phyloP scores from a whole-genome alignment of 2,329 filamentous ascomycete species.

The Fusarium falciforme region DNA sequence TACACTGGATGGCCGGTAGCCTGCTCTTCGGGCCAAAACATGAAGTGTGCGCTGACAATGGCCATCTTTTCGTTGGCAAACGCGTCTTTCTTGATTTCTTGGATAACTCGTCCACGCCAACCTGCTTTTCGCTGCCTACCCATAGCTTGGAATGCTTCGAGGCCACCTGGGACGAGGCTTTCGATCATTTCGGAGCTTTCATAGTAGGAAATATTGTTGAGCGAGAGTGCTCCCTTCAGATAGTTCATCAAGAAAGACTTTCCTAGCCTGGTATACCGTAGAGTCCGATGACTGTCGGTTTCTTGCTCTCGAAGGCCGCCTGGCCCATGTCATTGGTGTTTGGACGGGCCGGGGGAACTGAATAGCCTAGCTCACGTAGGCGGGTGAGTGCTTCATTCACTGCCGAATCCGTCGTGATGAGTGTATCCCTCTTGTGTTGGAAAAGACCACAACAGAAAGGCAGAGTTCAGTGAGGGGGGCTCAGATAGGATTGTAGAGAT shows the following conservation, averaged over 20 bases:
- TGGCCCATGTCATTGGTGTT: not conserved
- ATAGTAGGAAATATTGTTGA: constrained; percentile 56
- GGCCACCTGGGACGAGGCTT: constrained; percentile 56
- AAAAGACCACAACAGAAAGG: too few species aligned
- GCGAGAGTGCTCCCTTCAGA: constrained; percentile 45
- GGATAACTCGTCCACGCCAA: constrained; percentile 59
- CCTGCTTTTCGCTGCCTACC: constrained; percentile 48
- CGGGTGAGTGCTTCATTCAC: too few species aligned
- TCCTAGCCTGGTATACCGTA: constrained; percentile 67
- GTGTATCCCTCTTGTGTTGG: too few species aligned
- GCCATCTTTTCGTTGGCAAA: constrained; percentile 47
- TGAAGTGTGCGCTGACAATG: constrained; percentile 67
- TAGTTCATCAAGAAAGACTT: constrained; percentile 60
- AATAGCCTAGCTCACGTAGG: too few species aligned
- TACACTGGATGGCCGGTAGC: constrained; percentile 47
- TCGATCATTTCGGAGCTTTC: constrained; percentile 65
- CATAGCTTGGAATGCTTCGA: constrained; percentile 59
- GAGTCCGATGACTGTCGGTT: constrained; percentile 60
- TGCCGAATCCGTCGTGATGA: too few species aligned
- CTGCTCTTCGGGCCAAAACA: constrained; percentile 61
- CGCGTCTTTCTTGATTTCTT: constrained; percentile 54
- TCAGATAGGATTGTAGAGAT: too few species aligned
- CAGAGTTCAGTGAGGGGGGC: too few species aligned
- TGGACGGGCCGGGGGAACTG: too few species aligned
- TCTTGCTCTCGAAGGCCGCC: constrained; percentile 14